Conservation (phyloP, 352 stramenopile genomes). For the Globisporangium orthogonon region DNA sequence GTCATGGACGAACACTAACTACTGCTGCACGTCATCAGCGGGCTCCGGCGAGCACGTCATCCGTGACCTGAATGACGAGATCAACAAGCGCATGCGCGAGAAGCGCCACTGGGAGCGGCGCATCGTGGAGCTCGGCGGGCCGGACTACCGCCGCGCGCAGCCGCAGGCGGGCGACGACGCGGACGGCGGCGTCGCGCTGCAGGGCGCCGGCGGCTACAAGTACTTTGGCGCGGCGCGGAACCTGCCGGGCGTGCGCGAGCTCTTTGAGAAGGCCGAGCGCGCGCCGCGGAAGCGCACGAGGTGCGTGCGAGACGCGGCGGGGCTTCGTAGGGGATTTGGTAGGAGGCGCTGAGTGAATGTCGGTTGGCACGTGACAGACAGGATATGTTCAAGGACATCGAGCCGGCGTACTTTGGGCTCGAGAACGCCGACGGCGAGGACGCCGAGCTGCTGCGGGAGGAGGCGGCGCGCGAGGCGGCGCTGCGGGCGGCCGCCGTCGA, state of each 20-base stretch:
- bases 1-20: too few species aligned
- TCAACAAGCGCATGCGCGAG: conserved; percentile 97
- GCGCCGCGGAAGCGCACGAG: conserved; percentile 49
- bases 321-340: not conserved
- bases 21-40: conserved; percentile 20
- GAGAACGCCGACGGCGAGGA: conserved; percentile 53
- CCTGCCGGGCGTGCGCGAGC: conserved; percentile 92
- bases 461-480: conserved; percentile 35
- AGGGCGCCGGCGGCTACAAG: conserved; percentile 85
- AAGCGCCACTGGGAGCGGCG: conserved; percentile 85
- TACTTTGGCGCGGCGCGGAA: conserved; percentile 98
- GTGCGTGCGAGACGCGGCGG: not conserved
- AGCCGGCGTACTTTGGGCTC: conserved; percentile 80
- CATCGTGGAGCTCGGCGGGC: conserved; percentile 88
- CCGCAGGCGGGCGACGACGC: conserved; percentile 58
- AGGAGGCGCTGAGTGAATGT: not conserved
- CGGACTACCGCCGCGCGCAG: conserved; percentile 84
- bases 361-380: conserved; percentile 13
- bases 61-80: conserved; percentile 97
- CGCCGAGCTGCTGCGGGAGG: conserved; percentile 27
- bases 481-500: conserved; percentile 45
- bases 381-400: conserved; percentile 91
- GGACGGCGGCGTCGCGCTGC: conserved; percentile 54
- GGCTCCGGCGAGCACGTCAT: conserved; percentile 94
- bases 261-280: conserved; percentile 85